Evolutionary conservation across 2,329 filamentous ascomycete genomes (phyloP).

Genomic region (Pseudogymnoascus sp.): DNA sequence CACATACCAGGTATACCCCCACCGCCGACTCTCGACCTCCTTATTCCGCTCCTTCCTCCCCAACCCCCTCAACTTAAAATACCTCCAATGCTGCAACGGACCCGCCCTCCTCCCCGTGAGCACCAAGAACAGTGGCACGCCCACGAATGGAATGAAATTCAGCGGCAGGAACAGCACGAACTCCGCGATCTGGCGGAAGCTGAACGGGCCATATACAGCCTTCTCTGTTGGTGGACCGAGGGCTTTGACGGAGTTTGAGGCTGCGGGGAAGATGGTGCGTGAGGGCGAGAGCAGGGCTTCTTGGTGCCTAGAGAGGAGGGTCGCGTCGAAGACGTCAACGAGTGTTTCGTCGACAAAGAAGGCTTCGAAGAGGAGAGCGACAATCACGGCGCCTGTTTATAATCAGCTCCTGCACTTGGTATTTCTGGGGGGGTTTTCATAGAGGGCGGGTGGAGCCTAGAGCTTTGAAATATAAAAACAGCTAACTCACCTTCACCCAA

Average conservation of each 20-base stretch:
- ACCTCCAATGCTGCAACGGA: constrained; percentile 84
- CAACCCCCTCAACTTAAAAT: constrained; percentile 73
- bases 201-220: constrained; percentile 82
- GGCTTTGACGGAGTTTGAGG: constrained; percentile 66
- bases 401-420: not conserved
- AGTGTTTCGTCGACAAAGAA: constrained; percentile 75
- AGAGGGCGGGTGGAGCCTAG: constrained; percentile 50
- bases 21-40: constrained; percentile 59
- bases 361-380: constrained; percentile 58
- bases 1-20: constrained; percentile 76
- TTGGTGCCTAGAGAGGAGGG: constrained; percentile 31
- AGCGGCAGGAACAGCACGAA: constrained; percentile 72
- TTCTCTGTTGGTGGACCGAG: constrained; percentile 73
- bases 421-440: not conserved
- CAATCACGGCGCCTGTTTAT: constrained; percentile 21
- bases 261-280: constrained; percentile 58
- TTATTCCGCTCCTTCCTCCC: constrained; percentile 65
- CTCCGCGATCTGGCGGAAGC: constrained; percentile 81
- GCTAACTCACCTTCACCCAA: constrained; percentile 56
- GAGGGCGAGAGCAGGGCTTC: constrained; percentile 61
- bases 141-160: constrained; percentile 79
- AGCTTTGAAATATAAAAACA: constrained; percentile 23
- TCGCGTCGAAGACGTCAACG: constrained; percentile 76
- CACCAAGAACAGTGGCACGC: constrained; percentile 77
- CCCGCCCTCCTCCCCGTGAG: constrained; percentile 83